Conservation (phyloP, 495 filamentous ascomycete genomes). For the Aspergillus cavernicola region DNA sequence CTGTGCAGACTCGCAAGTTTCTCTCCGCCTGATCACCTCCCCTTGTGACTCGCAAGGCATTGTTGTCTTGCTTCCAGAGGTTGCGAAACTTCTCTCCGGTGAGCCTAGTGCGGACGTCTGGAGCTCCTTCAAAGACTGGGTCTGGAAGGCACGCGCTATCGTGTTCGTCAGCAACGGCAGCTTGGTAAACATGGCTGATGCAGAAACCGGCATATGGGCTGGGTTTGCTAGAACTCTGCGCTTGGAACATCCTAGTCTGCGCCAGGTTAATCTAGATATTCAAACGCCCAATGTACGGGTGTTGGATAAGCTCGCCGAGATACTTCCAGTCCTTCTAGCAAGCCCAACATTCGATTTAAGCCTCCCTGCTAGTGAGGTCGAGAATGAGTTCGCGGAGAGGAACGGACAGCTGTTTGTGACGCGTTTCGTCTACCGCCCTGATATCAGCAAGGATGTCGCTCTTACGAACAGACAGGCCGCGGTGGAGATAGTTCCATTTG, state of each 20-base stretch:
- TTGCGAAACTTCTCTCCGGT: slow-evolving; percentile 2
- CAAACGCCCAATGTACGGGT: slow-evolving; percentile 1
- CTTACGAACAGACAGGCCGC: background rate
- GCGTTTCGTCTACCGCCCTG: slow-evolving; percentile 1
- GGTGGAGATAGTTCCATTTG: slow-evolving; percentile 4
- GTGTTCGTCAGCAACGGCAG: slow-evolving; percentile 9
- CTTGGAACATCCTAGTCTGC: slow-evolving; percentile 5
- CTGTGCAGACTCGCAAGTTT: background rate
- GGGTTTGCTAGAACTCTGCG: slow-evolving; percentile 2
- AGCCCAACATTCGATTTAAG: slow-evolving; percentile 4
- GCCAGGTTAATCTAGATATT: slow-evolving; percentile 5
- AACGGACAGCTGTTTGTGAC: slow-evolving; percentile 12
- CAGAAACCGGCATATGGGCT: slow-evolving; percentile 7
- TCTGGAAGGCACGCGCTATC: background rate
- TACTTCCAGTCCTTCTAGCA: background rate
- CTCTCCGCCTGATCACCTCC: background rate
- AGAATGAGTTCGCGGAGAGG: slow-evolving; percentile 8
- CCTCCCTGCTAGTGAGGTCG: background rate
- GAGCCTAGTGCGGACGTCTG: background rate
- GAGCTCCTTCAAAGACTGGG: slow-evolving; percentile 6
- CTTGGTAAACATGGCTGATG: slow-evolving; percentile 1
- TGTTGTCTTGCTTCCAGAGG: slow-evolving; percentile 10
- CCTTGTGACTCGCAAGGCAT: background rate
- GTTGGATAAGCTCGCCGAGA: background rate
- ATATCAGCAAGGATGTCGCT: slow-evolving; percentile 1